A percentile compares a stretch with the other conserved stretches of the same genome.
Conservation (phyloP, 2,329 filamentous ascomycete genomes). For the Daldinia eschscholtzii region DNA sequence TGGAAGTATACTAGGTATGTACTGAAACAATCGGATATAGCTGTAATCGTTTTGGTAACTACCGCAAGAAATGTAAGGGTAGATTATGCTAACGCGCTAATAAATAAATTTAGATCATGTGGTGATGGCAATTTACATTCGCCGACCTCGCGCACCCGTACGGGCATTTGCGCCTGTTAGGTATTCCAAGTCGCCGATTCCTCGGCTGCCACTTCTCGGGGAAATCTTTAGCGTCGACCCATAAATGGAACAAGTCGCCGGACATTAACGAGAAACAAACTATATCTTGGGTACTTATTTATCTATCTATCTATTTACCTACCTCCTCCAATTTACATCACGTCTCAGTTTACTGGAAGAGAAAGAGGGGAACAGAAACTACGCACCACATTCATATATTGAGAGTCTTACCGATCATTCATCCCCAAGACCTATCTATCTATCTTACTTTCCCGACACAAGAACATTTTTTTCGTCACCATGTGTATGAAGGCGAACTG, state of each 20-base stretch:
- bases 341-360: not conserved
- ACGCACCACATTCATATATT: not conserved
- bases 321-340: not conserved
- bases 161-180: slow-evolving; percentile 20
- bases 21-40: no score
- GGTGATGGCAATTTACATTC: slow-evolving; percentile 17
- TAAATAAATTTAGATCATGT: slow-evolving; percentile 5
- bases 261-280: not conserved
- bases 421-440: not conserved
- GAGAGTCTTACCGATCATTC: not conserved
- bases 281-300: no score
- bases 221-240: slow-evolving; percentile 23
- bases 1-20: no score
- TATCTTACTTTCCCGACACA: not conserved
- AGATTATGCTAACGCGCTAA: slow-evolving; percentile 6
- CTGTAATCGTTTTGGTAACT: no score
- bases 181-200: slow-evolving; percentile 28
- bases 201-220: slow-evolving; percentile 20
- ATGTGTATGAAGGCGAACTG: slow-evolving; percentile 78
- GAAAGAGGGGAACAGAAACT: not conserved
- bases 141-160: slow-evolving; percentile 18
- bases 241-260: not conserved
- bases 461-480: slow-evolving; percentile 30
- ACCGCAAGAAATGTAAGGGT: no score
- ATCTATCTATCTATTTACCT: not conserved